phyloP scores from a whole-genome alignment of 2,329 filamentous ascomycete genomes.

The Bipolaris victoriae region DNA sequence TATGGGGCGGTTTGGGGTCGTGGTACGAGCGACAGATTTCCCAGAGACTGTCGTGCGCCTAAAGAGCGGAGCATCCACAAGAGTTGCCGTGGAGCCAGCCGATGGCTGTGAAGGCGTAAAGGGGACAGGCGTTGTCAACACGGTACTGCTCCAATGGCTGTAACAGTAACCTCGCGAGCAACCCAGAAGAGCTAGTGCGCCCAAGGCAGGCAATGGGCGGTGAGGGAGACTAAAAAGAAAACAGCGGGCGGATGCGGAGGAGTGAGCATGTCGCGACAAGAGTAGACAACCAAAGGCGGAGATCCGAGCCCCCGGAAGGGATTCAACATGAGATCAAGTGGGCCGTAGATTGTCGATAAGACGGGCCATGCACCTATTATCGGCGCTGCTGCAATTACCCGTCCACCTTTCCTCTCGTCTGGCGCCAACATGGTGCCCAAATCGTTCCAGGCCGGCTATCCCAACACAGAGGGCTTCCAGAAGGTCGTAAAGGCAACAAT shows the following conservation, averaged over 20 bases:
- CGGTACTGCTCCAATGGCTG: constrained; percentile 10
- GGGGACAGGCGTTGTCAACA: constrained; percentile 7
- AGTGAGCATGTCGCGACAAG: constrained; percentile 5
- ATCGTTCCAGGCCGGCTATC: constrained; percentile 55
- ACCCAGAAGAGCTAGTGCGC: constrained; percentile 2
- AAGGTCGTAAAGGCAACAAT: constrained; percentile 57
- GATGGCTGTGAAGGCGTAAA: background rate
- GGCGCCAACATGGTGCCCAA: constrained; percentile 50
- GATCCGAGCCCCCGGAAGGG: constrained; percentile 19
- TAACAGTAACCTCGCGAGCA: constrained; percentile 11
- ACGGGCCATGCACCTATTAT: constrained; percentile 3
- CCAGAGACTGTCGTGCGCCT: constrained; percentile 31
- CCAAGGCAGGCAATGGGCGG: constrained; percentile 23
- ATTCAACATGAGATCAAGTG: constrained; percentile 11
- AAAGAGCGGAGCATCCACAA: constrained; percentile 35
- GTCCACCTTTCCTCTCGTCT: constrained; percentile 10
- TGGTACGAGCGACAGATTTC: constrained; percentile 29
- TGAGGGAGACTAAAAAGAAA: constrained; percentile 25
- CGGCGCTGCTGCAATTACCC: constrained; percentile 8
- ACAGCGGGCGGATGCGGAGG: constrained; percentile 11
- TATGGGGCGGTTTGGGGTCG: constrained; percentile 18
- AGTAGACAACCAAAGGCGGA: constrained; percentile 9
- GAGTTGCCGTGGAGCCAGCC: constrained; percentile 24
- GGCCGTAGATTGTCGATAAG: constrained; percentile 13
- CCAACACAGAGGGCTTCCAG: constrained; percentile 53